A percentile compares a stretch with the other conserved stretches of the same genome.
These are phyloP conservation scores for Nannochloropsis salina DNA, from an alignment of 108 stramenopile genomes.

Conservation along the genomic window DNA sequence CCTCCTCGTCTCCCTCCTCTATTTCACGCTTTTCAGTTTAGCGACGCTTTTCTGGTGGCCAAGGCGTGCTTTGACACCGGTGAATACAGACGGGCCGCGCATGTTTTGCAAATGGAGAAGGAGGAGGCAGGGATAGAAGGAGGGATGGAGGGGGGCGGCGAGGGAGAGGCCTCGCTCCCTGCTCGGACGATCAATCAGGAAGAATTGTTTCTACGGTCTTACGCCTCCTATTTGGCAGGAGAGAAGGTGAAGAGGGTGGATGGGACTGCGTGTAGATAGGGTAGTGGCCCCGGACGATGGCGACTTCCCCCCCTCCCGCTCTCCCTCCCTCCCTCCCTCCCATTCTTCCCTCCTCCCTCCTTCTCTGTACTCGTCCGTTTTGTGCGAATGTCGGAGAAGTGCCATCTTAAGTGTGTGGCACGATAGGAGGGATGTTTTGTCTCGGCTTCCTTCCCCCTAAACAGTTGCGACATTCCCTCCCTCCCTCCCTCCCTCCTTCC, in stretches of 20 bases:
- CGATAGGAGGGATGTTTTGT: too few relatives aligned
- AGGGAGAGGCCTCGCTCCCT: background rate
- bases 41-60: slow-evolving; percentile 19
- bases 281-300: too few relatives aligned
- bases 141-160: background rate
- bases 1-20: background rate
- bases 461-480: background rate
- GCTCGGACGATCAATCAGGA: background rate
- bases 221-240: background rate
- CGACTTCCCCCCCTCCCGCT: background rate
- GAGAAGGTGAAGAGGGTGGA: background rate
- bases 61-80: slow-evolving; percentile 3
- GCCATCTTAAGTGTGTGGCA: too few relatives aligned
- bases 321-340: slow-evolving; percentile 19
- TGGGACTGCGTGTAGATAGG: background rate
- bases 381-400: too few relatives aligned
- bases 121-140: background rate
- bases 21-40: background rate
- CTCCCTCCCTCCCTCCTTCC: background rate
- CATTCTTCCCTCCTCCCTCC: background rate
- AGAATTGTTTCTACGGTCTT: background rate
- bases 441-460: too few relatives aligned
- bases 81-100: background rate
- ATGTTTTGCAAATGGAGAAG: background rate
- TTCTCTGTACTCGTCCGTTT: background rate